Evolutionary conservation across 2,329 filamentous ascomycete genomes (phyloP).

Genomic region (Pseudocercospora musae): DNA sequence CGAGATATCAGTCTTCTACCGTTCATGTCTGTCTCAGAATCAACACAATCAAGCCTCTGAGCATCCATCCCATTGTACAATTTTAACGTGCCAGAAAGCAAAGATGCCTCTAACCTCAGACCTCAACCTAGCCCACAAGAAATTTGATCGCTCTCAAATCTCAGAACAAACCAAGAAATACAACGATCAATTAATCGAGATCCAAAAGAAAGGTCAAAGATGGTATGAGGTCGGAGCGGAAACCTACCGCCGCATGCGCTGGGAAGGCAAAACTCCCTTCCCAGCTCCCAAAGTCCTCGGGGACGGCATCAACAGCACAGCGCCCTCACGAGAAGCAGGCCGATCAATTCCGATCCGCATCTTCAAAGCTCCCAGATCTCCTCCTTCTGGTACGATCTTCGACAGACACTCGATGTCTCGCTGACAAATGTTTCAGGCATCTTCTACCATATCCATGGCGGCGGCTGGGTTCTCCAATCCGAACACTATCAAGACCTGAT

Average conservation of each 20-base stretch:
- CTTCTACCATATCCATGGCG: slow-evolving; percentile 56
- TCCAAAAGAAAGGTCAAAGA: slow-evolving; percentile 44
- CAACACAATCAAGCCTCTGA: no score
- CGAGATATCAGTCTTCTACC: not conserved
- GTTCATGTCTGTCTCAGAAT: not conserved
- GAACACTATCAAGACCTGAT: slow-evolving; percentile 46
- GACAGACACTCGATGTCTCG: not conserved
- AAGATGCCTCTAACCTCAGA: slow-evolving; percentile 26
- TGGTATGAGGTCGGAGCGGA: slow-evolving; percentile 56
- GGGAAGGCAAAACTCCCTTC: slow-evolving; percentile 50
- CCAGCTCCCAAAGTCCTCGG: slow-evolving; percentile 44
- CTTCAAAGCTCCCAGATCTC: slow-evolving; percentile 49
- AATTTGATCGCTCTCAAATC: slow-evolving; percentile 43
- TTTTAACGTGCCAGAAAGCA: no score
- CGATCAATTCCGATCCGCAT: slow-evolving; percentile 53
- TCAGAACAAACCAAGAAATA: slow-evolving; percentile 43
- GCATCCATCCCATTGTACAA: no score
- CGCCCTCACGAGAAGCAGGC: slow-evolving; percentile 53
- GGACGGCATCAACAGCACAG: slow-evolving; percentile 44
- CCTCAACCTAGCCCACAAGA: slow-evolving; percentile 34
- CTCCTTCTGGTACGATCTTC: slow-evolving; percentile 10
- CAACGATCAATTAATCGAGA: slow-evolving; percentile 45
- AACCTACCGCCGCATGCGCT: slow-evolving; percentile 54
- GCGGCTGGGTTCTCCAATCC: slow-evolving; percentile 46
- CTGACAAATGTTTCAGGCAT: slow-evolving; percentile 27